These are phyloP conservation scores for Canna indica DNA, from an alignment of 176 grass and related monocot genomes.

Conservation along the genomic window DNA sequence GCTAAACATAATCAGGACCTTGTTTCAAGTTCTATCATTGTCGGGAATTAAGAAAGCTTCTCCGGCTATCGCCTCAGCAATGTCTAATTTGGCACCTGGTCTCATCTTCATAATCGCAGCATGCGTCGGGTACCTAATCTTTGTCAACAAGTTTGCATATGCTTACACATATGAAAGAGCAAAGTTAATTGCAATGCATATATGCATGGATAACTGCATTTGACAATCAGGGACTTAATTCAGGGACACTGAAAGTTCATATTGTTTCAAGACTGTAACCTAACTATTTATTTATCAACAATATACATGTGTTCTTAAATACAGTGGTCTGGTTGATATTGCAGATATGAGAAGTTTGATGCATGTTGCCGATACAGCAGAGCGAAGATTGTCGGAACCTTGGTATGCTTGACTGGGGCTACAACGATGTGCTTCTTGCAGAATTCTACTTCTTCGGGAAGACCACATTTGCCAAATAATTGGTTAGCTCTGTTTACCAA, in stretches of 20 bases:
- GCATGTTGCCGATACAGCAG: slow-evolving; percentile 53
- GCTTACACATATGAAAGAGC: too few species aligned
- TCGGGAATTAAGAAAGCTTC: slow-evolving; percentile 33
- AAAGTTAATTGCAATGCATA: too few species aligned
- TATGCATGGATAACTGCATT: too few species aligned
- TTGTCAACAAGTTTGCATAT: not conserved
- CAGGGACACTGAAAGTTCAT: too few species aligned
- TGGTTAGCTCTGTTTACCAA: not conserved
- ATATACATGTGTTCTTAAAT: too few species aligned
- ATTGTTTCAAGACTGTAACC: too few species aligned
- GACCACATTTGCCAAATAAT: not conserved
- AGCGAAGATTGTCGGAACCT: slow-evolving; percentile 47
- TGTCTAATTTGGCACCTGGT: slow-evolving; percentile 47
- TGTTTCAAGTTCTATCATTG: slow-evolving; percentile 45
- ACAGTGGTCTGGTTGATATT: too few species aligned
- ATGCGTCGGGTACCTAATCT: slow-evolving; percentile 32
- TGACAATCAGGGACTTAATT: too few species aligned
- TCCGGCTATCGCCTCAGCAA: slow-evolving; percentile 36
- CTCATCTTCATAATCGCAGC: slow-evolving; percentile 58
- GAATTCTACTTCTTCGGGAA: slow-evolving; percentile 4
- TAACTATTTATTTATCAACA: too few species aligned
- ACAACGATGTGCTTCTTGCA: slow-evolving; percentile 54
- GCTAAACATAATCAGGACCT: slow-evolving; percentile 22
- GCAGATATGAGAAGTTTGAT: slow-evolving; percentile 30
- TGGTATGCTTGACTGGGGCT: slow-evolving; percentile 48